Evolutionary conservation across 768 basidiomycete species (phyloP).

Genomic region (Mycena vulgaris): DNA sequence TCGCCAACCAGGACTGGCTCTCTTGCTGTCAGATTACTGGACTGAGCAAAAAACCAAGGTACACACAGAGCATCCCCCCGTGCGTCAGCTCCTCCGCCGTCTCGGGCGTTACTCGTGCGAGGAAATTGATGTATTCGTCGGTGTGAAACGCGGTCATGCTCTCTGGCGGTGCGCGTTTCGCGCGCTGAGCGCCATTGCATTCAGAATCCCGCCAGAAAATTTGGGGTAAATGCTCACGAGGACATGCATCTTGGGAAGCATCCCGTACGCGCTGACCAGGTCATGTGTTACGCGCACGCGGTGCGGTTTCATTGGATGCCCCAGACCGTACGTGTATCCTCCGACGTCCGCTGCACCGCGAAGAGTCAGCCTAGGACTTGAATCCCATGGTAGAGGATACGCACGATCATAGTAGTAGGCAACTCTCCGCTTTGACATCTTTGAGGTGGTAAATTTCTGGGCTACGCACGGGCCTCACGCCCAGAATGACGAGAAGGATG

Average conservation of each 20-base stretch:
- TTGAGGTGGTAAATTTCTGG: too few species aligned
- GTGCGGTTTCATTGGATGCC: slow-evolving; percentile 98
- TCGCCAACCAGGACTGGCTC: slow-evolving; percentile 79
- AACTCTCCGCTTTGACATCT: slow-evolving; percentile 84
- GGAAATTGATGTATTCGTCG: slow-evolving; percentile 97
- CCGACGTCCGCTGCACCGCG: slow-evolving; percentile 72
- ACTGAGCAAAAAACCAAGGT: background rate
- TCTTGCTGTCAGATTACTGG: slow-evolving; percentile 50
- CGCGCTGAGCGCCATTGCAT: background rate
- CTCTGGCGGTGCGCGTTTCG: slow-evolving; percentile 77
- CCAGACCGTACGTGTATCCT: slow-evolving; percentile 85
- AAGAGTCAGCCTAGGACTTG: slow-evolving; percentile 4
- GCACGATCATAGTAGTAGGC: slow-evolving; percentile 86
- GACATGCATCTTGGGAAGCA: slow-evolving; percentile 95
- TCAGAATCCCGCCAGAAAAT: background rate
- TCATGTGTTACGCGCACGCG: slow-evolving; percentile 96
- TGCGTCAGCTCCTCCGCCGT: slow-evolving; percentile 90
- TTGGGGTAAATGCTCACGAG: slow-evolving; percentile 65
- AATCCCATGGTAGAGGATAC: slow-evolving; percentile 38
- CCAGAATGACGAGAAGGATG: too few species aligned
- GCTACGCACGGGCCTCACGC: too few species aligned
- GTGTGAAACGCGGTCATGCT: slow-evolving; percentile 97
- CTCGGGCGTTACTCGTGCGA: slow-evolving; percentile 92
- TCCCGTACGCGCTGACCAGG: slow-evolving; percentile 90
- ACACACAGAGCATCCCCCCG: slow-evolving; percentile 88